Evolutionary conservation across 1,139 yeast genomes (phyloP).

Genomic region (Yamadazyma conglobata): DNA sequence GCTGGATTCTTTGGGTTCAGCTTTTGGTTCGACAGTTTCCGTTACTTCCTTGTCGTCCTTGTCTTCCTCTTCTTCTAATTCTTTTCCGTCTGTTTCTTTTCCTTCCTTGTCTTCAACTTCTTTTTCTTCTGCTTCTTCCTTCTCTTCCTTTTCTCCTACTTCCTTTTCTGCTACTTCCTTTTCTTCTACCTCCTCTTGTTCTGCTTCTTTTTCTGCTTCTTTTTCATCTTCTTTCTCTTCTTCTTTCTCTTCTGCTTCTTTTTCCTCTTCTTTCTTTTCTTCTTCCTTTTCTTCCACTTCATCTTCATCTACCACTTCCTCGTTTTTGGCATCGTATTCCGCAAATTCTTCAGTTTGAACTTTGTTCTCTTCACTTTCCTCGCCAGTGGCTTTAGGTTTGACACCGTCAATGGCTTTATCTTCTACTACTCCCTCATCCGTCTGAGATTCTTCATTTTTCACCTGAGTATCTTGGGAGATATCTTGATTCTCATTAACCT

Average conservation of each 20-base stretch:
- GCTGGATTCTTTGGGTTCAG: slow-evolving; percentile 1
- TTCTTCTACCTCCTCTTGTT: neutral
- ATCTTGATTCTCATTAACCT: neutral
- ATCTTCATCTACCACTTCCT: slow-evolving; percentile 7
- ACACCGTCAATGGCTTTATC: too few species aligned
- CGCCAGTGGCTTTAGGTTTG: too few species aligned
- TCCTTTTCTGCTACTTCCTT: neutral
- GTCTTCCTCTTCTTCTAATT: slow-evolving; percentile 1
- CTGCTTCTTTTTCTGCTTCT: neutral
- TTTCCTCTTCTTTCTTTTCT: slow-evolving; percentile 1
- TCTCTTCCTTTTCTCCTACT: slow-evolving; percentile 2
- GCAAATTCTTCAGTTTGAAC: slow-evolving; percentile 5
- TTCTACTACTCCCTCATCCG: neutral
- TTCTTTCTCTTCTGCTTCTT: slow-evolving; percentile 1
- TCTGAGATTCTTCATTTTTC: slow-evolving; percentile 1
- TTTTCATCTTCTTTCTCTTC: slow-evolving; percentile 1
- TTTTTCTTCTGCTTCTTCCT: neutral
- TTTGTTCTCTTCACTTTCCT: slow-evolving; percentile 1
- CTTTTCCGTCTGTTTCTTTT: slow-evolving; percentile 2
- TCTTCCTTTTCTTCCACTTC: slow-evolving; percentile 1
- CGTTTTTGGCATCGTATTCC: slow-evolving; percentile 5
- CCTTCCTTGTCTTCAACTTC: slow-evolving; percentile 1
- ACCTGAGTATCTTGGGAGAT: neutral
- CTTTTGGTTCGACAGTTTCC: neutral
- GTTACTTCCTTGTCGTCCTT: slow-evolving; percentile 4